Evolutionary conservation across 2,329 filamentous ascomycete genomes (phyloP), one percentile per base, ranked within the genome.

Genomic region (Aurifilum marmelostoma): DNA sequence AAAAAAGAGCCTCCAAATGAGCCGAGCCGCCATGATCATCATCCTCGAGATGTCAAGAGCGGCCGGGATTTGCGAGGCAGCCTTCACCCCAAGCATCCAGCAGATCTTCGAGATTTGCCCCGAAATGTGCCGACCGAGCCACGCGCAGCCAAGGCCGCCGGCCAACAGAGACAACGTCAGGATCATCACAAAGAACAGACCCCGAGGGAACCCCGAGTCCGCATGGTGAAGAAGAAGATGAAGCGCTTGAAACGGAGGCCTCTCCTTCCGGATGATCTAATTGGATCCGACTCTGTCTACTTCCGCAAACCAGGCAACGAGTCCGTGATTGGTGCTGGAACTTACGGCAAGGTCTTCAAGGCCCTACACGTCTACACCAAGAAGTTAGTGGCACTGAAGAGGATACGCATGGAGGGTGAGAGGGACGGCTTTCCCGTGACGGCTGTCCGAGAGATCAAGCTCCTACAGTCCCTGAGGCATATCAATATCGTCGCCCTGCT

Each of bases 231-330:
- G 76, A 91, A 87, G 79, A 88, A 88, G 3, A 85, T 92, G 79
- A 92, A 86, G 77, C 88, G 91, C 39, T 81, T 88, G 16, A 96
- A 94, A 76, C 84, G 89, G 61, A 89, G 90, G 65, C 93, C 93
- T 2, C 87, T 84, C 6, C 81, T 98, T 1, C 82, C 90, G 0
- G 82, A 89, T 32, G 92, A 97, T 41, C 88, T 95, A 74, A 88
- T 89, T 14, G 83, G 85, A 7, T 97, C 94, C 0, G 91, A 95
- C 60, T 97, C 94, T 0, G 94, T 98, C 3, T 98, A 97, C 79
- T 97, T 91, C 81, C 87, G 95, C 72, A 98, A 97, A 77, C 94
- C 94, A 1, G 95, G 95, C n/a, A 97, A 98, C 74, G 95, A 97
- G 77, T 98, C 95, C 0, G 95, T 98, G 0, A 91, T 98, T 27